Evolutionary conservation across 2,329 filamentous ascomycete species (phyloP).

Genomic region (Capronia coronata): DNA sequence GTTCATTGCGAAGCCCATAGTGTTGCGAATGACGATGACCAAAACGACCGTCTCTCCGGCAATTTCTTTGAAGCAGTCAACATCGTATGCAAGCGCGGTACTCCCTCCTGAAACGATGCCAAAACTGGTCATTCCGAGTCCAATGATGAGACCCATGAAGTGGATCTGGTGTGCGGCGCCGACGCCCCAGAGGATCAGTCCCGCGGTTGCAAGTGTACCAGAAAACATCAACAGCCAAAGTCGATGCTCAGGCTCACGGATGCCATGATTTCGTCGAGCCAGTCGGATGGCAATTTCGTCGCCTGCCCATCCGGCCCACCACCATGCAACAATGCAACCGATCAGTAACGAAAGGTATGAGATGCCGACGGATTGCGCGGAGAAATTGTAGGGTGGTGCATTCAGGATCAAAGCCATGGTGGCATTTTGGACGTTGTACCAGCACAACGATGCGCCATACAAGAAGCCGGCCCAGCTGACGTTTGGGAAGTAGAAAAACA

Average conservation of each 20-base stretch:
- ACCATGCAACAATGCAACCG: constrained; percentile 22
- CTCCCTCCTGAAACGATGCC: constrained; percentile 38
- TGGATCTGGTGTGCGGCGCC: constrained; percentile 45
- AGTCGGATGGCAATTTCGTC: constrained; percentile 25
- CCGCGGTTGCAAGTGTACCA: constrained; percentile 37
- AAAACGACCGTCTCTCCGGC: constrained; percentile 46
- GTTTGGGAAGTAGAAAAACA: constrained; percentile 32
- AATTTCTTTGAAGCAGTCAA: constrained; percentile 46
- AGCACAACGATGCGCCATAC: constrained; percentile 34
- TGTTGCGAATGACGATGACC: constrained; percentile 47
- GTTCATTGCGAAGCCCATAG: constrained; percentile 37
- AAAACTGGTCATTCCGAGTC: constrained; percentile 31
- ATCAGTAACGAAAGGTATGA: constrained; percentile 28
- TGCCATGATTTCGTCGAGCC: constrained; percentile 25
- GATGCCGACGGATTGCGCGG: constrained; percentile 28
- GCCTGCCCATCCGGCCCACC: constrained; percentile 23
- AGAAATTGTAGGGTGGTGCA: constrained; percentile 30
- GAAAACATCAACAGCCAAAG: constrained; percentile 30
- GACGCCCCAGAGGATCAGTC: constrained; percentile 43
- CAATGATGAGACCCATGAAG: constrained; percentile 44
- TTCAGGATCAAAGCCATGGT: constrained; percentile 31
- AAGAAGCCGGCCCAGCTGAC: constrained; percentile 38
- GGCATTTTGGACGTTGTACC: constrained; percentile 33
- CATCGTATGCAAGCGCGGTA: constrained; percentile 43
- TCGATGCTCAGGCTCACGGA: constrained; percentile 29